Evolutionary conservation across 148 eudicot species (phyloP), one percentile per base, ranked within the genome.

Genomic region (Gaultheria prostrata): DNA sequence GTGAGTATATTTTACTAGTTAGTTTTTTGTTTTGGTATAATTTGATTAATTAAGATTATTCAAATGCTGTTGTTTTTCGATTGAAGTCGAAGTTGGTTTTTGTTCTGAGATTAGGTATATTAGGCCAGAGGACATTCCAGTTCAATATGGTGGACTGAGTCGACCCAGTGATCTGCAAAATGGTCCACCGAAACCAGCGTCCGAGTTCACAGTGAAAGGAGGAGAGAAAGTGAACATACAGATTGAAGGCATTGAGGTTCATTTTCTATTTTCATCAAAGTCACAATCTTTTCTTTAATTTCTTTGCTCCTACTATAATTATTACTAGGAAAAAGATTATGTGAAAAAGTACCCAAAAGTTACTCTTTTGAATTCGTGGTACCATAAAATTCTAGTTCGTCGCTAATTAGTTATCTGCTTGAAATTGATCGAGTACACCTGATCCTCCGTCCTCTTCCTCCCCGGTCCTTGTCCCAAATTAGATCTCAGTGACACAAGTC

Each of bases 231-330:
- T 94, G 49, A 96, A 94, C 83, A 94, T 96, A 53, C 98, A 96
- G 86, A 96, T 96, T 54, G 98, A 96, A 84, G 98, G 98, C 88
- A 93, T 96, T 87, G 98, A 96, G 98, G 98, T 95, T 49, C 71
- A 79, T 81, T 43, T 59, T 0, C 11, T 77, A 14, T 15, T 14
- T 33, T 71, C 17, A 0, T 35, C 67, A 3, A 59, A 8, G 32
- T 24, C 70, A 5, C 32, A 24, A 48, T 24, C 24, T 30, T 63
- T 63, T 63, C 70, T 63, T 63, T 24, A 24, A n/a, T 61, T 61
- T 61, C 69, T 8, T 2, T 24, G 28, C 24, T 61, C 30, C 69
- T 61, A 8, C 28, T 9, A 61, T 9, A 48, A n/a, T 63, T 30
- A 10, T 63, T 0, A n/a, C n/a, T n/a, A 2, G 13, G 67, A n/a